These are phyloP conservation scores for Aspergillus asperescens DNA, from an alignment of 495 filamentous ascomycete species.

Conservation along the genomic window DNA sequence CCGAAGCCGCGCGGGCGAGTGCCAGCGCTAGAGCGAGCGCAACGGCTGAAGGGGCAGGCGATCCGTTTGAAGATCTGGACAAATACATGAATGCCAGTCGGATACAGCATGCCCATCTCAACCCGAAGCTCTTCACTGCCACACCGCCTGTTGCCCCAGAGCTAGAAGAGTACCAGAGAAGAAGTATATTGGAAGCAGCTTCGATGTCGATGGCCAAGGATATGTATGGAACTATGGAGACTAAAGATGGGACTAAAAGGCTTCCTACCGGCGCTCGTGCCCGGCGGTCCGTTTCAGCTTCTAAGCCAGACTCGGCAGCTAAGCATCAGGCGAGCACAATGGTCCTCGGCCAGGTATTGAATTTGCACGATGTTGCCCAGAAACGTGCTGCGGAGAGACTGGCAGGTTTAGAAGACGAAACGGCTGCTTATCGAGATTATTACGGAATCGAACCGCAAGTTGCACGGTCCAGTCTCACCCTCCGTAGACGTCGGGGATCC, in stretches of 20 bases:
- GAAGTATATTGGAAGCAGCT: conserved; percentile 69
- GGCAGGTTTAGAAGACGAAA: conserved; percentile 69
- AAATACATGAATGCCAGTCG: conserved; percentile 52
- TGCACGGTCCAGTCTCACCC: conserved; percentile 48
- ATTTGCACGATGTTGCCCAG: conserved; percentile 77
- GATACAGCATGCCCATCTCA: conserved; percentile 48
- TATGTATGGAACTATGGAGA: conserved; percentile 64
- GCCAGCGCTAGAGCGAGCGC: conserved; percentile 48
- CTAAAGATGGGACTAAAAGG: conserved; percentile 40
- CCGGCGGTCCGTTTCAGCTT: conserved; percentile 27
- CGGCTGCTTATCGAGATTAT: conserved; percentile 63
- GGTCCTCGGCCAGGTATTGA: conserved; percentile 43
- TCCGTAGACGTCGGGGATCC: conserved; percentile 59
- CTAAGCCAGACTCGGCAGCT: conserved; percentile 27
- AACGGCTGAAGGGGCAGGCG: conserved; percentile 29
- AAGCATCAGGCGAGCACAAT: conserved; percentile 22
- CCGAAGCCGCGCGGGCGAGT: conserved; percentile 59
- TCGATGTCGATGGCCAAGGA: conserved; percentile 82
- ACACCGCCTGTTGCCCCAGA: conserved; percentile 67
- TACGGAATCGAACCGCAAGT: conserved; percentile 56
- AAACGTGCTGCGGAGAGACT: conserved; percentile 78
- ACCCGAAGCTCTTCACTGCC: conserved; percentile 67
- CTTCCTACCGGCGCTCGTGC: conserved; percentile 37
- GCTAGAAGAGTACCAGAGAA: conserved; percentile 63
- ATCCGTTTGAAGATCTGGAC: conserved; percentile 29